Percentiles rank a stretch among this genome's conserved stretches.
phyloP scores from a whole-genome alignment of 352 stramenopile species.

The Blastocystis hominis region DNA sequence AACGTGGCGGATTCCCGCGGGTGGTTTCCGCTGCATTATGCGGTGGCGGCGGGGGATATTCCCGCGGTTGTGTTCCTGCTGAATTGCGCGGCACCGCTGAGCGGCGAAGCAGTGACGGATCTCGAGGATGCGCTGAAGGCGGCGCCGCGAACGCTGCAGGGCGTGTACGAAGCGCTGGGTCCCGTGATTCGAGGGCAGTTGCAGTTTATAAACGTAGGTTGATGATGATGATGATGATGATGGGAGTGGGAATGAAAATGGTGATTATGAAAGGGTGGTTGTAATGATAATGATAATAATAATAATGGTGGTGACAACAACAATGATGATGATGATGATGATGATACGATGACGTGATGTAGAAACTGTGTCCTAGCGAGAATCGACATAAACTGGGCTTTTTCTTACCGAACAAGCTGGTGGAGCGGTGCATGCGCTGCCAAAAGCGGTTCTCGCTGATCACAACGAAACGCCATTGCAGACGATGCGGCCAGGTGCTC shows the following conservation, averaged over 20 bases:
- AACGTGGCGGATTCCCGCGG: background rate
- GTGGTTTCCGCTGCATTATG: constrained; percentile 39
- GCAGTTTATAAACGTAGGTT: background rate
- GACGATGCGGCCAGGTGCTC: constrained; percentile 34
- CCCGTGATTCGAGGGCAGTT: background rate
- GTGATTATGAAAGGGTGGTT: too few species aligned
- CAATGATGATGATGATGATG: too few species aligned
- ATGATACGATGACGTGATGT: background rate
- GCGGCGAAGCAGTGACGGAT: background rate
- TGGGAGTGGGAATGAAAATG: too few species aligned
- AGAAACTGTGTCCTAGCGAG: background rate
- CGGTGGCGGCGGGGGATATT: background rate
- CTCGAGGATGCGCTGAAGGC: background rate
- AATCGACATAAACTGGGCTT: constrained; percentile 32
- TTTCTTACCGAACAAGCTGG: constrained; percentile 19
- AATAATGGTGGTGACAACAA: too few species aligned
- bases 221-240: too few species aligned
- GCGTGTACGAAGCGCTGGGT: background rate
- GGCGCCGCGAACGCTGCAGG: background rate
- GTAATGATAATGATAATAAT: too few species aligned
- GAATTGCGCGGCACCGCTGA: background rate
- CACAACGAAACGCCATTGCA: background rate
- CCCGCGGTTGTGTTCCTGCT: constrained; percentile 2
- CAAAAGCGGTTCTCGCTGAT: constrained; percentile 12
- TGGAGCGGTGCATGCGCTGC: constrained; percentile 35